Conservation (phyloP, 2,329 filamentous ascomycete species). For the Allantophomopsis cytisporea region DNA sequence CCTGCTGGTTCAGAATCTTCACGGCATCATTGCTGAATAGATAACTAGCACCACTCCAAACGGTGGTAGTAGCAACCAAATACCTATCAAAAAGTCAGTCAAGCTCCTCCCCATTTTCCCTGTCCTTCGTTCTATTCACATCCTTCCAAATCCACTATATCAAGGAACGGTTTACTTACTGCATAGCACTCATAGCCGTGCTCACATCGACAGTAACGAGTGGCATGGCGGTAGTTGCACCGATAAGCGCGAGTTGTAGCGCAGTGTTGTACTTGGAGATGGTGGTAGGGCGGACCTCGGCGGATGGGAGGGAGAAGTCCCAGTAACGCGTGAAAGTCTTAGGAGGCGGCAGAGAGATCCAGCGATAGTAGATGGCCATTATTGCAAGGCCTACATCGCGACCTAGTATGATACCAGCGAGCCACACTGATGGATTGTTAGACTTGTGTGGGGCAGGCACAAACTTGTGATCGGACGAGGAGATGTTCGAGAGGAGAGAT, state of each 20-base stretch:
- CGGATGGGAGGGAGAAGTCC: conserved; percentile 88
- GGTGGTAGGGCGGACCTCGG: conserved; percentile 70
- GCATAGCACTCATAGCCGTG: conserved; percentile 42
- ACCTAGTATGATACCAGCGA: conserved; percentile 81
- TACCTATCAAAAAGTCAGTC: conserved; percentile 41
- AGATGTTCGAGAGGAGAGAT: too few relatives aligned
- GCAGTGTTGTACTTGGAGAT: conserved; percentile 93
- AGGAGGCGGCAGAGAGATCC: conserved; percentile 82
- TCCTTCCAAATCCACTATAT: too few relatives aligned
- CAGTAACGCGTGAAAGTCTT: conserved; percentile 91
- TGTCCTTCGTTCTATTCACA: too few relatives aligned
- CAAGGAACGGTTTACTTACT: conserved; percentile 32
- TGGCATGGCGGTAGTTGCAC: conserved; percentile 69
- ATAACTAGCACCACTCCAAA: conserved; percentile 92
- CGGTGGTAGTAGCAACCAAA: conserved; percentile 74
- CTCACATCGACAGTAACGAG: conserved; percentile 48
- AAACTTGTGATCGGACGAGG: too few relatives aligned
- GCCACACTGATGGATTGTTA: conserved; percentile 45
- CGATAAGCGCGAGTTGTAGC: conserved; percentile 76
- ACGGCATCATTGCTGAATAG: conserved; percentile 84
- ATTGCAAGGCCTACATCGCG: conserved; percentile 74
- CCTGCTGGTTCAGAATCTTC: conserved; percentile 51
- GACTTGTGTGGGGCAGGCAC: not conserved
- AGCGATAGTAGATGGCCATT: conserved; percentile 88
- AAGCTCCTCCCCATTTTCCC: not conserved